Conservation (phyloP, 2,329 filamentous ascomycete genomes). For the Penicillium sp. region DNA sequence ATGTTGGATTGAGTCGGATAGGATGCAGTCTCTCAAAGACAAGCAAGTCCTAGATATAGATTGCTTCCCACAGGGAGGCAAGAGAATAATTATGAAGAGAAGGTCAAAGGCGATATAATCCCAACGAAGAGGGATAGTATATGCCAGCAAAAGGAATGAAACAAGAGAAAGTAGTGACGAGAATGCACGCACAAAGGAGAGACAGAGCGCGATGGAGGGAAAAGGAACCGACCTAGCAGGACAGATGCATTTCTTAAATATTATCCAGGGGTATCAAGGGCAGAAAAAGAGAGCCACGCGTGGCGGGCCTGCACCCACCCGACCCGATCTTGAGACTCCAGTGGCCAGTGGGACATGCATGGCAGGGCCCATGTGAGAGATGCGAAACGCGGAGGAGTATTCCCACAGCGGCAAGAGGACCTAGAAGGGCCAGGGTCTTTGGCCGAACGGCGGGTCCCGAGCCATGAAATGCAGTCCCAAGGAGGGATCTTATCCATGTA, state of each 20-base stretch:
- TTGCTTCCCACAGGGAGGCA: constrained; percentile 6
- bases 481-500: too few relatives aligned
- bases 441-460: constrained; percentile 17
- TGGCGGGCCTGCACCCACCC: constrained; percentile 27
- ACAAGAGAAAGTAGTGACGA: constrained; percentile 6
- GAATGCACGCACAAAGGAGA: neutral
- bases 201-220: neutral
- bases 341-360: constrained; percentile 16
- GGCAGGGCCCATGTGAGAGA: constrained; percentile 22
- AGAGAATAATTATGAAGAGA: constrained; percentile 11
- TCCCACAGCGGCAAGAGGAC: constrained; percentile 10
- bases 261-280: constrained; percentile 3
- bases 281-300: constrained; percentile 12
- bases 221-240: neutral
- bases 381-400: constrained; percentile 16
- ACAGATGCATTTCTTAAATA: constrained; percentile 6
- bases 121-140: constrained; percentile 12
- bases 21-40: constrained; percentile 19
- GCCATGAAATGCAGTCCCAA: constrained; percentile 17
- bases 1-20: constrained; percentile 7
- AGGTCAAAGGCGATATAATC: constrained; percentile 4
- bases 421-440: constrained; percentile 5
- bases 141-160: constrained; percentile 15
- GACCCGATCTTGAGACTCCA: constrained; percentile 27
- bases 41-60: constrained; percentile 1